A percentile compares a stretch with the other conserved stretches of the same genome.
Evolutionary conservation across 2,329 filamentous ascomycete species (phyloP).

Genomic region (Phymatotrichopsis omnivora): DNA sequence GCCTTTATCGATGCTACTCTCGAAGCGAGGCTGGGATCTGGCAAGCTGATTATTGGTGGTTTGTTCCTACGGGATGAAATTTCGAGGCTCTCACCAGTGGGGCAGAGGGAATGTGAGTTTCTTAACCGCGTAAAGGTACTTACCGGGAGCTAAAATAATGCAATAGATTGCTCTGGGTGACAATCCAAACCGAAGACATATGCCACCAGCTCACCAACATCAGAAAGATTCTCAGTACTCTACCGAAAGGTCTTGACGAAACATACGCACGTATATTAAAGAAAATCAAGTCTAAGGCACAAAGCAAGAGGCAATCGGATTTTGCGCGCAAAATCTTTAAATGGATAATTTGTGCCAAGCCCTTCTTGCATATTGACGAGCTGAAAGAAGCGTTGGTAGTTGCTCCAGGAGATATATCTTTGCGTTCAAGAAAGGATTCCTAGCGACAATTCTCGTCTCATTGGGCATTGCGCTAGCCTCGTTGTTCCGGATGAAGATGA

Average conservation of each 20-base stretch:
- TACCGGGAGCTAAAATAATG: background rate
- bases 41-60: background rate
- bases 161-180: conserved; percentile 38
- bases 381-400: conserved; percentile 36
- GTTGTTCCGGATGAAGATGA: conserved; percentile 32
- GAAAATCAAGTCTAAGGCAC: conserved; percentile 25
- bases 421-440: conserved; percentile 28
- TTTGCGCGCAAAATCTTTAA: conserved; percentile 31
- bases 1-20: background rate
- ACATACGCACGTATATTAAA: conserved; percentile 32
- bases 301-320: conserved; percentile 23
- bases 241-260: conserved; percentile 33
- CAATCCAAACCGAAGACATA: conserved; percentile 35
- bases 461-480: conserved; percentile 35
- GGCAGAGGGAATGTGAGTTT: conserved; percentile 12
- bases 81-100: conserved; percentile 1
- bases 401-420: conserved; percentile 32
- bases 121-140: background rate
- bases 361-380: conserved; percentile 35
- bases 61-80: background rate
- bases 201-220: conserved; percentile 35
- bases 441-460: conserved; percentile 32
- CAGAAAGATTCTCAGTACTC: conserved; percentile 29
- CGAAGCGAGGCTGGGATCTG: background rate
- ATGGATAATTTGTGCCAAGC: conserved; percentile 34